Evolutionary conservation across 352 stramenopile genomes (phyloP), one percentile per base, ranked within the genome.

Genomic region (Phytophthora sp.): DNA sequence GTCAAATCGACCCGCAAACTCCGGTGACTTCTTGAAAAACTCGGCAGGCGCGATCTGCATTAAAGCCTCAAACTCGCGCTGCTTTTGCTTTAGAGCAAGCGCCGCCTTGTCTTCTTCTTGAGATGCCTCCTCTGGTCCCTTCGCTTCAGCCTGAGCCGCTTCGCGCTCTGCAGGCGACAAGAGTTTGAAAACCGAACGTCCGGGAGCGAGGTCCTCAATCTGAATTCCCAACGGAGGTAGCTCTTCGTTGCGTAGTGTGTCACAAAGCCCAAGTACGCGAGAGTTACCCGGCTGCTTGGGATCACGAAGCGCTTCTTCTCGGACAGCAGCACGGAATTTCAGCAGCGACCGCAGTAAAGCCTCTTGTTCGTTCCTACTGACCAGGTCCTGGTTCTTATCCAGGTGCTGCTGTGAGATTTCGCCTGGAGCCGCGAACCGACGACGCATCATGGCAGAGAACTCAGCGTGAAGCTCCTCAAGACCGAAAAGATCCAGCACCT

Each of bases 401-500:
- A 54, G 20, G 6, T 54, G 15, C 30, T 62, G 54, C 11, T 53
- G 45, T 12, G 59, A 54, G 1, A 83, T 17, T 44, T 82, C 72
- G 26, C 26, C 26, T 42, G 53, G 17, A 21, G 20, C 24, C 15
- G 46, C 23, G 52, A 73, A 76, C 9, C 68, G 62, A 60, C 68
- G 67, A 18, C 48, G 57, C 56, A 76, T 73, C 56, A 70, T 66
- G 2, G 34, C 41, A 11, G 66, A 76, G 68, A 91, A 94, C 42
- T 89, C 82, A 1, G 58, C 30, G 27, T 81, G 55, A 49, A 91
- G 59, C 10, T 54, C 71, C 23, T 89, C 72, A 1, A 94, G 48
- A 1, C 85, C 85, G 69, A 94, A 91, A 6, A 91, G 66, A 11
- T 90, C 70, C 12, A 90, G 46, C 18, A 88, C 45, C 12, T 94